Base-by-base conservation (phyloP, 345 rosid genomes). In the Carallia pectinifolia region DNA sequence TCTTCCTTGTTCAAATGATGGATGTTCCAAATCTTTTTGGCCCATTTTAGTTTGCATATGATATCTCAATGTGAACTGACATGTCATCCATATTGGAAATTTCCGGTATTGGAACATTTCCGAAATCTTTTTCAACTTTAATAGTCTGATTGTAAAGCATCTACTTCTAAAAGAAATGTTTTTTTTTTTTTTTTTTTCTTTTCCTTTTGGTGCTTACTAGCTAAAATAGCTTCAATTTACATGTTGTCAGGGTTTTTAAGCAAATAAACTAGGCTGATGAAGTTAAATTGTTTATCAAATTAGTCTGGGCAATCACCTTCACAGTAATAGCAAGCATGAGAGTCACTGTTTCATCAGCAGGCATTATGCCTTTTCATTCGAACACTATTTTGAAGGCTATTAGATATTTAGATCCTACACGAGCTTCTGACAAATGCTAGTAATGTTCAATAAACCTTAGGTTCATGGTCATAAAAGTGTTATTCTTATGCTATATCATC, bases 361-460 rank as follows among this genome's bases (percentile, higher is more conserved):
- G 36, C 36, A 50, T 27, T 53, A 31, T 33, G 23, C 31, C 13
- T 9, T 44, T 38, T 58, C 19, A 3, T 33, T 29, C 4, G 13
- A 30, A 30, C 16, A 44, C 31, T 5, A 5, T 27, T 38, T 71
- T 47, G 50, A 29, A 17, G 59, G 56, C 64, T 2, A 6, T 56
- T 10, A 19, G 29, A 27, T 27, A 30, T 56, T 27, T 56, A n/a
- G 29, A 1, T 50, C 37, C 5, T 17, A 31, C 19, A 55, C n/a
- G 54, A 44, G 40, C 69, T 54, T 65, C 70, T 53, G 1, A 16
- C 23, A 33, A 29, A 33, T 62, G 33, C 60, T 44, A 23, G 30
- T 36, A 58, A 27, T 36, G 60, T 30, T 71, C 53, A 36, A 47
- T 48, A 44, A 58, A 38, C 36, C 34, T 65, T 58, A 37, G 36